A percentile compares a stretch with the other conserved stretches of the same genome.
Conservation (phyloP, 352 stramenopile genomes). For the Phytophthora crassamura region DNA sequence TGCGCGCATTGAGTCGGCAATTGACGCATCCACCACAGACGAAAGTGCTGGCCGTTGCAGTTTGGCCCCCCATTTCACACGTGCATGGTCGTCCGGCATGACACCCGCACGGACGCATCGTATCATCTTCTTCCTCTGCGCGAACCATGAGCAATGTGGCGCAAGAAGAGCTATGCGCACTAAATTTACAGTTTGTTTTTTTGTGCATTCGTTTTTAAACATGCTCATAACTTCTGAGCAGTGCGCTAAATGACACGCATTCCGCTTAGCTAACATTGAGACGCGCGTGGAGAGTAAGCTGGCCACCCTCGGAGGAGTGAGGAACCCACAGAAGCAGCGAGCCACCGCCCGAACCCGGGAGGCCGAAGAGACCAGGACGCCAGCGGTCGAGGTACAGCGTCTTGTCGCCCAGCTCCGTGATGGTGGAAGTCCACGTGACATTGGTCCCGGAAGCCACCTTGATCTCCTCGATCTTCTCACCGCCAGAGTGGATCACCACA, state of each 20-base stretch:
- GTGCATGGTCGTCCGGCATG: constrained; percentile 62
- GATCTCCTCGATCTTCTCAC: constrained; percentile 28
- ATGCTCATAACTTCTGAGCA: constrained; percentile 30
- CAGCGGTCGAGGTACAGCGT: constrained; percentile 40
- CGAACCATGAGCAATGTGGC: constrained; percentile 19
- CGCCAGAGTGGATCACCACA: constrained; percentile 39
- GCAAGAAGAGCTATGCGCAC: background rate
- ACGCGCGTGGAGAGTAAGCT: constrained; percentile 33
- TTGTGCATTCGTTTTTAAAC: constrained; percentile 40
- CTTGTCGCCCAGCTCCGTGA: constrained; percentile 37
- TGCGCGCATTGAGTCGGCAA: constrained; percentile 60
- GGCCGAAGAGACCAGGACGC: constrained; percentile 25
- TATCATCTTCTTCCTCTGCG: constrained; percentile 40
- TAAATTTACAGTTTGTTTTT: constrained; percentile 14
- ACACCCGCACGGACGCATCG: constrained; percentile 71
- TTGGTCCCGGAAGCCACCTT: constrained; percentile 25
- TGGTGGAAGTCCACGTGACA: constrained; percentile 26
- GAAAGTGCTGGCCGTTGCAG: constrained; percentile 8
- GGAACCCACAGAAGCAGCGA: constrained; percentile 36
- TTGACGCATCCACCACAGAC: constrained; percentile 65
- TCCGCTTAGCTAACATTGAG: constrained; percentile 39
- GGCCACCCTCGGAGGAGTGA: constrained; percentile 32
- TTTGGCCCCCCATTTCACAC: constrained; percentile 53
- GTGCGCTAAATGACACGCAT: constrained; percentile 28
- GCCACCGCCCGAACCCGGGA: constrained; percentile 28